Evolutionary conservation across 495 filamentous ascomycete genomes (phyloP).

Genomic region (Neurospora sublineolata): DNA sequence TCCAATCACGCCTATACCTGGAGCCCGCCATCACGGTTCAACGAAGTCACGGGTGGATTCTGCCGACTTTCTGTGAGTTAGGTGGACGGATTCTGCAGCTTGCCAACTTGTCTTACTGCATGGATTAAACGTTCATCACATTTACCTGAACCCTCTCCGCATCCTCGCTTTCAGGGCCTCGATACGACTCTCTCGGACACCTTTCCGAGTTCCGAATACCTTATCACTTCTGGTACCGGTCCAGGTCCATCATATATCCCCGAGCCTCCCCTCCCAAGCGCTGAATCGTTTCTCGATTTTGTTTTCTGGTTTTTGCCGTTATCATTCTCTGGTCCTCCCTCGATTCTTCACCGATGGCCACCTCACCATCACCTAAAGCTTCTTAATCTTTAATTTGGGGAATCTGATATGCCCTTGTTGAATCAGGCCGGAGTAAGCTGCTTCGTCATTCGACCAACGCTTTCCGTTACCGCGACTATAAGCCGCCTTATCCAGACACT

Average conservation of each 20-base stretch:
- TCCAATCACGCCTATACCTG: background rate
- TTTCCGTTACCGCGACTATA: background rate
- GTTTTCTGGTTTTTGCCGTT: background rate
- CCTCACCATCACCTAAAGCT: constrained; percentile 14
- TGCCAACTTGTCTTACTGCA: background rate
- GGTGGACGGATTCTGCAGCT: background rate
- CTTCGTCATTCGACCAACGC: background rate
- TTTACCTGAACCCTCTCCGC: background rate
- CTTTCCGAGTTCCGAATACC: background rate
- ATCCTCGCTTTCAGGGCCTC: background rate
- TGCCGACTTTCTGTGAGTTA: background rate
- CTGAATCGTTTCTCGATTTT: background rate
- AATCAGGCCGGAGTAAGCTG: background rate
- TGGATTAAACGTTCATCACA: background rate
- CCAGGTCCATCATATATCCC: constrained; percentile 1
- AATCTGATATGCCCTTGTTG: constrained; percentile 25
- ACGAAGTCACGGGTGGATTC: background rate
- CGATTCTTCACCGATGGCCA: constrained; percentile 12
- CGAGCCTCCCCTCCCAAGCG: constrained; percentile 1
- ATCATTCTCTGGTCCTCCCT: constrained; percentile 10
- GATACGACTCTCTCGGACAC: constrained; percentile 4
- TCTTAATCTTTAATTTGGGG: constrained; percentile 25
- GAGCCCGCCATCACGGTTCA: background rate
- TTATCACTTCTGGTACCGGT: background rate
- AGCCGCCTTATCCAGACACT: background rate